These are phyloP conservation scores for Solanum sitiens DNA, from an alignment of 257 asterid species.

Conservation along the genomic window DNA sequence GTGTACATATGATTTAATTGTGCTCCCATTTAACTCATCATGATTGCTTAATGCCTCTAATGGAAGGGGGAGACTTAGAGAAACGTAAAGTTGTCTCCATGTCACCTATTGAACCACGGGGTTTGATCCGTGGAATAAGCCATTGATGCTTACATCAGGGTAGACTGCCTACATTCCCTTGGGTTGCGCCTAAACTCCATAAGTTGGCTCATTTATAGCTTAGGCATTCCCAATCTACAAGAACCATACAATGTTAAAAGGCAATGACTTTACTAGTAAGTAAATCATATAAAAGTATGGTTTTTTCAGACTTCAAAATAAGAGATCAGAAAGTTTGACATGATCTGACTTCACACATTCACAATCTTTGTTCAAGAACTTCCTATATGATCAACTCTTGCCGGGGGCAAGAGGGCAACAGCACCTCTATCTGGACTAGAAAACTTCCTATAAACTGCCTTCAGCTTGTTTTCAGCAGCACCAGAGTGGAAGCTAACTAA, in stretches of 20 bases:
- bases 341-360: background rate
- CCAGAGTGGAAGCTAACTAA: slow-evolving; percentile 48
- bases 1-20: background rate
- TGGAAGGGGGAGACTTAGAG: background rate
- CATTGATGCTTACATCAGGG: background rate
- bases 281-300: background rate
- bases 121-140: background rate
- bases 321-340: background rate
- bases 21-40: background rate
- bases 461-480: slow-evolving; percentile 46
- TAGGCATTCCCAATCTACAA: background rate
- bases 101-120: background rate
- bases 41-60: background rate
- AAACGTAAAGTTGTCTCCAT: background rate
- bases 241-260: background rate
- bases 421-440: slow-evolving; percentile 43
- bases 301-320: background rate
- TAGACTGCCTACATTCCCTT: background rate
- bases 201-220: background rate
- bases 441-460: slow-evolving; percentile 48
- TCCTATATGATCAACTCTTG: slow-evolving; percentile 14
- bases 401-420: slow-evolving; percentile 67
- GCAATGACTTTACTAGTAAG: background rate
- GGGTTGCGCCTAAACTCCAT: background rate
- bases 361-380: background rate